Evolutionary conservation across 1,139 yeast genomes (phyloP).

Genomic region (Hansenula lynferdii): DNA sequence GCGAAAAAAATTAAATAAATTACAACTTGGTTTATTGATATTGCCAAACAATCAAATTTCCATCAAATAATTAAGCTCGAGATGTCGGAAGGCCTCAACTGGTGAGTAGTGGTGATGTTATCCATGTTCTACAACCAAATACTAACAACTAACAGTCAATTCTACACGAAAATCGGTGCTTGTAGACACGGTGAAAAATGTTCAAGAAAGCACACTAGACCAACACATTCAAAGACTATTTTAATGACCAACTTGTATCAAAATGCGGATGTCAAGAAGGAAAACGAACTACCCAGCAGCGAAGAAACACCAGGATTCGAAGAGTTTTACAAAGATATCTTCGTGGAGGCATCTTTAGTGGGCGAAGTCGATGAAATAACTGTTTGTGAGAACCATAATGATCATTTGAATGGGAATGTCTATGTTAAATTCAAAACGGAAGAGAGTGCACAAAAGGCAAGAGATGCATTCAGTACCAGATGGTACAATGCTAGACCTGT

Average conservation of each 20-base stretch:
- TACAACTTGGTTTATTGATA: no score
- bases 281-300: conserved; percentile 19
- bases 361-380: conserved; percentile 63
- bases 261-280: conserved; percentile 43
- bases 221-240: conserved; percentile 63
- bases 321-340: conserved; percentile 69
- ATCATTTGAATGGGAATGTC: conserved; percentile 81
- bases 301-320: conserved; percentile 49
- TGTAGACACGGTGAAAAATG: conserved; percentile 94
- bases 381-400: conserved; percentile 80
- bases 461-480: conserved; percentile 59
- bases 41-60: no score
- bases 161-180: conserved; percentile 84
- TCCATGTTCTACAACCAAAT: not conserved
- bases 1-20: no score
- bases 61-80: no score
- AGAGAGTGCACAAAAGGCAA: conserved; percentile 58
- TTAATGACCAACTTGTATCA: conserved; percentile 66
- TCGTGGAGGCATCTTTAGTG: conserved; percentile 53
- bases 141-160: conserved; percentile 30
- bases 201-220: conserved; percentile 69
- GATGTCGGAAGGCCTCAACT: conserved; percentile 16
- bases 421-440: conserved; percentile 57
- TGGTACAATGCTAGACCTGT: conserved; percentile 85
- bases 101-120: no score